These are phyloP conservation scores for Halophytophthora polymorphica DNA, from an alignment of 352 stramenopile genomes.

Conservation along the genomic window DNA sequence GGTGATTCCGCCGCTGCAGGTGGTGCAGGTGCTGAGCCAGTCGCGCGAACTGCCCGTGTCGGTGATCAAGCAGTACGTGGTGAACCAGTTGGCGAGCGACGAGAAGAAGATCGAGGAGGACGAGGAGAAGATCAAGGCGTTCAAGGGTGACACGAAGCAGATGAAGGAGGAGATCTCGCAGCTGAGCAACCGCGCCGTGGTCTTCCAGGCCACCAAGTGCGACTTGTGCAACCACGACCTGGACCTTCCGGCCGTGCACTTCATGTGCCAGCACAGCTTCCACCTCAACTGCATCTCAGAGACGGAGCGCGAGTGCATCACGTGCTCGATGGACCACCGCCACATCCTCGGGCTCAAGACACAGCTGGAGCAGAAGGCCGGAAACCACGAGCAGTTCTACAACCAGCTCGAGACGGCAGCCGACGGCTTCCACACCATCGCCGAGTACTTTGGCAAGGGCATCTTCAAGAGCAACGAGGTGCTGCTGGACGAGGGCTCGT, in stretches of 20 bases:
- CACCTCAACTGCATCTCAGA: slow-evolving; percentile 89
- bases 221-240: slow-evolving; percentile 88
- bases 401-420: slow-evolving; percentile 88
- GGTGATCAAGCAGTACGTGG: slow-evolving; percentile 84
- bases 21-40: slow-evolving; percentile 84
- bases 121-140: slow-evolving; percentile 84
- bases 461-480: slow-evolving; percentile 87
- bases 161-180: slow-evolving; percentile 89
- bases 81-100: slow-evolving; percentile 78
- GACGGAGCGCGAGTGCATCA: slow-evolving; percentile 87
- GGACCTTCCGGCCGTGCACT: slow-evolving; percentile 89
- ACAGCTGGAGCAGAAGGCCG: slow-evolving; percentile 83
- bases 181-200: slow-evolving; percentile 79
- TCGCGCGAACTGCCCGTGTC: slow-evolving; percentile 76
- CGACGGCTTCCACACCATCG: slow-evolving; percentile 88
- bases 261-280: slow-evolving; percentile 91
- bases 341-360: slow-evolving; percentile 85
- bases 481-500: slow-evolving; percentile 56
- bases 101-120: slow-evolving; percentile 84
- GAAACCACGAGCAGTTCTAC: slow-evolving; percentile 92
- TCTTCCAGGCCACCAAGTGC: slow-evolving; percentile 91
- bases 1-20: slow-evolving; percentile 79
- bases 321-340: slow-evolving; percentile 83
- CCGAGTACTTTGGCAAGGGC: slow-evolving; percentile 91
- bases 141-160: slow-evolving; percentile 85